phyloP scores from a whole-genome alignment of 1,139 yeast species.

The Arxiozyma bovina region DNA sequence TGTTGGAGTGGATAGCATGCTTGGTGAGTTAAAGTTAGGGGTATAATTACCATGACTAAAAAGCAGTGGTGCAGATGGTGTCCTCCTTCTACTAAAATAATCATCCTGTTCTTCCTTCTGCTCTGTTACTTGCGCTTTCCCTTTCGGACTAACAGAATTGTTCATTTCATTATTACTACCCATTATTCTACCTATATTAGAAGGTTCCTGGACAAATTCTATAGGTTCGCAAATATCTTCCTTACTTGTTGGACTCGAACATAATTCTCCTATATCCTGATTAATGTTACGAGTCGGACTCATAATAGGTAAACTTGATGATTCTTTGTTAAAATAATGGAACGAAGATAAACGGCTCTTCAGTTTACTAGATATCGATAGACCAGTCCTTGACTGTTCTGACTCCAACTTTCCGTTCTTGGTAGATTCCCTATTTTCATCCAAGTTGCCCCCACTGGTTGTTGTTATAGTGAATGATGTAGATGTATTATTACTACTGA shows the following conservation, averaged over 20 bases:
- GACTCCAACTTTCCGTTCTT: not conserved
- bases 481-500: conserved; percentile 7
- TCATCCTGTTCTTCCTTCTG: not conserved
- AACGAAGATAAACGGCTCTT: conserved; percentile 4
- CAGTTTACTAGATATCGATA: conserved; percentile 1
- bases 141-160: not conserved
- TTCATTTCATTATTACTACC: not conserved
- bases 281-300: not conserved
- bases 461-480: not conserved
- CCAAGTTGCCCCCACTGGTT: not conserved
- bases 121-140: not conserved
- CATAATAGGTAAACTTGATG: not conserved
- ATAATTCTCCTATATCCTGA: not conserved
- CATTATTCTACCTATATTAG: not conserved
- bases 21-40: not conserved
- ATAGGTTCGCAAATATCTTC: conserved; percentile 2
- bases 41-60: not conserved
- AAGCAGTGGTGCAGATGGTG: conserved; percentile 2
- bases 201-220: not conserved
- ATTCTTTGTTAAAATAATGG: conserved; percentile 2
- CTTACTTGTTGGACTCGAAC: not conserved
- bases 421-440: not conserved
- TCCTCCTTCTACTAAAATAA: conserved; percentile 2
- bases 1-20: not conserved
- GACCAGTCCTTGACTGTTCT: not conserved